Evolutionary conservation across 2,329 filamentous ascomycete species (phyloP).

Genomic region (Camillea tinctor): DNA sequence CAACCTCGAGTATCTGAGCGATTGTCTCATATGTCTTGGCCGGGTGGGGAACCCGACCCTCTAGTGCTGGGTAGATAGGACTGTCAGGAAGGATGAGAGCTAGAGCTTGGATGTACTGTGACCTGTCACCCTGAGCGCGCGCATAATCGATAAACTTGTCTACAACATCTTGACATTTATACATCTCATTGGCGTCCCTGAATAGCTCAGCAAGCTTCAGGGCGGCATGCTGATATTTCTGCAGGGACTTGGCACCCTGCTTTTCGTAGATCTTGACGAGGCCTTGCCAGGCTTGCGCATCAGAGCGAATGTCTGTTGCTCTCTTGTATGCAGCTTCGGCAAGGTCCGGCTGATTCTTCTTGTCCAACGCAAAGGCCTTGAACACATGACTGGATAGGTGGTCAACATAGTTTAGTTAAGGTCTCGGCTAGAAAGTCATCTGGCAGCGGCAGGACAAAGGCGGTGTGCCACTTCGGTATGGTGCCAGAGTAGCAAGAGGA

Average conservation of each 20-base stretch:
- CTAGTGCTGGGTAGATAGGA: slow-evolving; percentile 76
- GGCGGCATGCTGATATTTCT: slow-evolving; percentile 71
- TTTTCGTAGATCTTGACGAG: slow-evolving; percentile 83
- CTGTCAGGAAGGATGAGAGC: slow-evolving; percentile 76
- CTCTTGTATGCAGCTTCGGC: slow-evolving; percentile 74
- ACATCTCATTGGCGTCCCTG: slow-evolving; percentile 61
- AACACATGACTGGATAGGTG: slow-evolving; percentile 67
- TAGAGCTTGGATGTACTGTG: slow-evolving; percentile 75
- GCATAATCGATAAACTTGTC: slow-evolving; percentile 78
- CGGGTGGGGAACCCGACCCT: slow-evolving; percentile 80
- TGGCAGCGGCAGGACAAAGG: background rate
- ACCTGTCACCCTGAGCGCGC: slow-evolving; percentile 67
- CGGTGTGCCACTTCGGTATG: slow-evolving; percentile 8
- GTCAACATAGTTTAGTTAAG: background rate
- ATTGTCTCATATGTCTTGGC: slow-evolving; percentile 78
- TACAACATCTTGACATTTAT: slow-evolving; percentile 65
- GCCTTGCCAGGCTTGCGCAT: slow-evolving; percentile 88
- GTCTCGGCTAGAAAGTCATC: background rate
- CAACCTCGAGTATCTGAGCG: slow-evolving; percentile 77
- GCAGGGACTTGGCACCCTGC: slow-evolving; percentile 66
- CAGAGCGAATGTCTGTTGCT: slow-evolving; percentile 71
- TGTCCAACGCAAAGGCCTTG: slow-evolving; percentile 80
- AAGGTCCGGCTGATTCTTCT: slow-evolving; percentile 66
- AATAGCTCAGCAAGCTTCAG: slow-evolving; percentile 74
- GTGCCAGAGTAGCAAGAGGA: slow-evolving; percentile 5